Percentiles rank a stretch among this genome's conserved stretches.
These are phyloP conservation scores for Penicillium decumbens DNA, from an alignment of 2,329 filamentous ascomycete species.

Conservation along the genomic window DNA sequence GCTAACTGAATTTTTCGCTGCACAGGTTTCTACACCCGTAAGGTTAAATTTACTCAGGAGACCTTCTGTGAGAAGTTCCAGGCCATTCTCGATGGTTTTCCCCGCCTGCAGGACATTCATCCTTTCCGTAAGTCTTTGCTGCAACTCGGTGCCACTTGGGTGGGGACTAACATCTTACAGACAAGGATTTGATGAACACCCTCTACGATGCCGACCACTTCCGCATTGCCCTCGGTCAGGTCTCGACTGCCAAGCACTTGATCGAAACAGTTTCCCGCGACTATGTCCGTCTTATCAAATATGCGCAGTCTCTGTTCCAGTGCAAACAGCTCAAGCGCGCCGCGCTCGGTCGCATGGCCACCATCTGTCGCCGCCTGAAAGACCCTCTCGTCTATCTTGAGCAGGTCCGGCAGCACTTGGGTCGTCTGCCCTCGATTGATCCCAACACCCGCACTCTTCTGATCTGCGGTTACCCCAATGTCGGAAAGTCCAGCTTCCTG, in stretches of 20 bases:
- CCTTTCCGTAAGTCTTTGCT: conserved; percentile 65
- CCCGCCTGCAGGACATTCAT: conserved; percentile 87
- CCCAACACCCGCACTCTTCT: conserved; percentile 93
- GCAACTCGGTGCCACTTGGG: conserved; percentile 2
- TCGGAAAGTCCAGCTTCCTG: conserved; percentile 94
- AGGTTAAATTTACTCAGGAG: conserved; percentile 97
- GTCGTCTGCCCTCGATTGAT: conserved; percentile 96
- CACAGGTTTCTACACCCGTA: conserved; percentile 85
- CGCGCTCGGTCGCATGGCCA: conserved; percentile 95
- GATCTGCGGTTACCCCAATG: conserved; percentile 96
- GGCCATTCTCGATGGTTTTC: conserved; percentile 87
- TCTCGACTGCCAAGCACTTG: conserved; percentile 91
- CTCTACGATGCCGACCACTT: conserved; percentile 99
- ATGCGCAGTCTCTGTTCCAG: conserved; percentile 94
- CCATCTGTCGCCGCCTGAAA: conserved; percentile 88
- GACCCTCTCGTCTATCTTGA: conserved; percentile 93
- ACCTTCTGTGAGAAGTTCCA: conserved; percentile 93
- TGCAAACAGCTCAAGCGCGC: conserved; percentile 98
- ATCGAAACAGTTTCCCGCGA: conserved; percentile 95
- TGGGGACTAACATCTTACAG: conserved; percentile 28
- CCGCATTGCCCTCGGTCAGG: conserved; percentile 89
- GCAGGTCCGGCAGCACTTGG: conserved; percentile 93
- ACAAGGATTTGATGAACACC: conserved; percentile 87
- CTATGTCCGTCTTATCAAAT: conserved; percentile 93
- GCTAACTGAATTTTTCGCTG: conserved; percentile 29